A percentile compares a stretch with the other conserved stretches of the same genome.
Conservation (phyloP, 306 rosid genomes). For the Dicorynia guianensis region DNA sequence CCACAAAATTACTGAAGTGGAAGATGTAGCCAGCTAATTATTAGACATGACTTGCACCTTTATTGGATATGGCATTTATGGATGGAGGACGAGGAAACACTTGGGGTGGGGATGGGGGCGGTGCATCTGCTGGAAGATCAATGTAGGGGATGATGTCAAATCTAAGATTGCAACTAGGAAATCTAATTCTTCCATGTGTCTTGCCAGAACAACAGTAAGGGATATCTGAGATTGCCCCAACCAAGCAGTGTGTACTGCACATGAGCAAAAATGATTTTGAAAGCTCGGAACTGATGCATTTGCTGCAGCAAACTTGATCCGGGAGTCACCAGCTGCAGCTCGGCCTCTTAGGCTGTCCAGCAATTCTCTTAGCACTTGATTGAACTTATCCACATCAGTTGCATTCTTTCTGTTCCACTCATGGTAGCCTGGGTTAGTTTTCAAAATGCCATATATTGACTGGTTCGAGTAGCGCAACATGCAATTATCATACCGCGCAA, state of each 20-base stretch:
- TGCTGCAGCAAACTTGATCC: constrained; percentile 10
- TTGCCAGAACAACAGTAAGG: background rate
- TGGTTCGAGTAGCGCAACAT: constrained; percentile 48
- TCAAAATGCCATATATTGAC: background rate
- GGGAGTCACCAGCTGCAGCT: constrained; percentile 26
- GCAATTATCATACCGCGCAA: constrained; percentile 46
- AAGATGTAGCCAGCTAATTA: too few species aligned
- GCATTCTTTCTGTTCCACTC: background rate
- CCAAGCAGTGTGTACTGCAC: constrained; percentile 43
- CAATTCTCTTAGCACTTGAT: background rate
- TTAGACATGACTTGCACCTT: background rate
- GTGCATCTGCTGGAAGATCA: too few species aligned
- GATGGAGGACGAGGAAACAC: background rate
- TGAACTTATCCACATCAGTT: constrained; percentile 1
- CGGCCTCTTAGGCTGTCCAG: background rate
- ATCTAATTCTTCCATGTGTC: background rate
- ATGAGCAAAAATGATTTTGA: constrained; percentile 18
- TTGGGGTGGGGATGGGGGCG: background rate
- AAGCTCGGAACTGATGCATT: background rate
- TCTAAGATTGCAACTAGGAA: constrained; percentile 33
- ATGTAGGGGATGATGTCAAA: background rate
- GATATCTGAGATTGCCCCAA: background rate
- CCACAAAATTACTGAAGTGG: background rate
- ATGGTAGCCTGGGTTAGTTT: too few species aligned
- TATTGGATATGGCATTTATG: background rate